Percentiles rank a stretch among this genome's conserved stretches.
phyloP scores from a whole-genome alignment of 2,329 filamentous ascomycete species.

The Trichoderma atroviride region DNA sequence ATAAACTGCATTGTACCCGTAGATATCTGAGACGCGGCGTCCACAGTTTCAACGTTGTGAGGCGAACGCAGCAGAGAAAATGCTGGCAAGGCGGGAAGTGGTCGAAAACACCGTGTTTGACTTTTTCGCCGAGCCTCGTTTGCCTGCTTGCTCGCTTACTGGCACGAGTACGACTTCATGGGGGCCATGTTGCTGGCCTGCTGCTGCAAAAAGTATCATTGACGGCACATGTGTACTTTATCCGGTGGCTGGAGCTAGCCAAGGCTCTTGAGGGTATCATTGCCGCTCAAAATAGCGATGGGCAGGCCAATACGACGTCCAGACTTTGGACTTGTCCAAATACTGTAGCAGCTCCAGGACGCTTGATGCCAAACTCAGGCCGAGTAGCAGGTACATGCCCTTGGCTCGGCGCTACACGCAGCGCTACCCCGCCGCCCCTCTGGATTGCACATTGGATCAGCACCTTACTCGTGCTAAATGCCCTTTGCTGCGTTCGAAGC shows the following conservation, averaged over 20 bases:
- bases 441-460: constrained; percentile 25
- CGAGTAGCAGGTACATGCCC: constrained; percentile 21
- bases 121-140: background rate
- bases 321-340: background rate
- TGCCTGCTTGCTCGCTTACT: constrained; percentile 16
- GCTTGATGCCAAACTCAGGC: background rate
- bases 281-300: constrained; percentile 6
- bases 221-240: background rate
- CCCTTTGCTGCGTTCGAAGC: constrained; percentile 14
- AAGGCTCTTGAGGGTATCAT: constrained; percentile 15
- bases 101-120: background rate
- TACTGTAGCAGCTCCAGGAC: background rate
- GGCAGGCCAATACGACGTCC: background rate
- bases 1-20: background rate
- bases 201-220: background rate
- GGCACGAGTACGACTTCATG: constrained; percentile 11
- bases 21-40: background rate
- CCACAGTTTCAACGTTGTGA: constrained; percentile 20
- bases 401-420: constrained; percentile 20
- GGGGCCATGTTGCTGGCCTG: constrained; percentile 7
- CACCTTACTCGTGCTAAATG: constrained; percentile 20
- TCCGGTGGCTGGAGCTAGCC: constrained; percentile 13
- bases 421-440: constrained; percentile 24
- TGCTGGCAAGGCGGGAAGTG: background rate
- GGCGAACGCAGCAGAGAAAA: background rate